Evolutionary conservation across 2,329 filamentous ascomycete species (phyloP).

Genomic region (Hortaea werneckii): DNA sequence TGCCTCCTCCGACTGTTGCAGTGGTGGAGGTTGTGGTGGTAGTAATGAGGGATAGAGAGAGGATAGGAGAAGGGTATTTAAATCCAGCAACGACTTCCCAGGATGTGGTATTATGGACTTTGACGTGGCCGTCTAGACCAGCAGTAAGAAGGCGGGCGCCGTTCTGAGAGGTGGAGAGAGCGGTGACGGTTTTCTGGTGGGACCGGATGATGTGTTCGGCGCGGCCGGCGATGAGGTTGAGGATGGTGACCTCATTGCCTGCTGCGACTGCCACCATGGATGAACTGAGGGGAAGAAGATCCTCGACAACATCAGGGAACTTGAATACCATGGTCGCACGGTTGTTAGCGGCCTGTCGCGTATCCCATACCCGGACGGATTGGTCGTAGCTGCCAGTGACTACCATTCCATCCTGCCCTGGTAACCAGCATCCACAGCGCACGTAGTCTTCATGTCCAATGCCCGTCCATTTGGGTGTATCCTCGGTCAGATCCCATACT

Average conservation of each 20-base stretch:
- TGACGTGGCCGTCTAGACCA: constrained; percentile 89
- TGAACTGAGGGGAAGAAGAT: constrained; percentile 75
- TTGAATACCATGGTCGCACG: constrained; percentile 83
- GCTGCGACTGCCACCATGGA: constrained; percentile 78
- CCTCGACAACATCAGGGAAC: constrained; percentile 79
- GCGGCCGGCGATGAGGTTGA: constrained; percentile 85
- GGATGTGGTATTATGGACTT: constrained; percentile 84
- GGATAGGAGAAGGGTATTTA: constrained; percentile 86
- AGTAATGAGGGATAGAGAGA: constrained; percentile 71
- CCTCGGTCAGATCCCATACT: constrained; percentile 83
- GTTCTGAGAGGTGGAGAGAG: constrained; percentile 69
- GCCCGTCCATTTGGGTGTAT: constrained; percentile 66
- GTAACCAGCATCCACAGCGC: constrained; percentile 76
- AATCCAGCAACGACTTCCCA: constrained; percentile 96
- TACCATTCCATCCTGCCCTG: constrained; percentile 60
- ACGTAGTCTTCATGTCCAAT: constrained; percentile 89
- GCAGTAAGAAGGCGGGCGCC: constrained; percentile 75
- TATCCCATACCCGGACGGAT: constrained; percentile 89
- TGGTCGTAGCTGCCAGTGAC: constrained; percentile 91
- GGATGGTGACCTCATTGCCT: constrained; percentile 76
- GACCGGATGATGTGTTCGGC: constrained; percentile 80
- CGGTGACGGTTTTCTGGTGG: constrained; percentile 96
- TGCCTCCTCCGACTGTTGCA: constrained; percentile 32
- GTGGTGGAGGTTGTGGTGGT: constrained; percentile 37
- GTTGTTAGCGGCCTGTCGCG: constrained; percentile 53